Evolutionary conservation across 257 asterid species (phyloP).

Genomic region (Solanum chmielewskii): DNA sequence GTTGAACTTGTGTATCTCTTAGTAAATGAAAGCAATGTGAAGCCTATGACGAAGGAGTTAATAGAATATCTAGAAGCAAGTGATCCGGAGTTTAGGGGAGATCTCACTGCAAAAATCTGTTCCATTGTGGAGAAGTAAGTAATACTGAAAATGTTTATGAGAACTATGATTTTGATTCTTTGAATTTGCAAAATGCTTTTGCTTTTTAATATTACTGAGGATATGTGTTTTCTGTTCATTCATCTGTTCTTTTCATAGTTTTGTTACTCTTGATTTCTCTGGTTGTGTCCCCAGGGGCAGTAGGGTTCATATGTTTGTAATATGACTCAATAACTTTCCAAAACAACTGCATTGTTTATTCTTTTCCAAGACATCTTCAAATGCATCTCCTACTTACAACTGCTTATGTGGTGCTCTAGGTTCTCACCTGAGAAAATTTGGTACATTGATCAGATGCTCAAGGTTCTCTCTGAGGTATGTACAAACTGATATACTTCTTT

Average conservation of each 20-base stretch:
- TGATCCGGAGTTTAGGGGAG: slow-evolving; percentile 88
- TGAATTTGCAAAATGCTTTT: background rate
- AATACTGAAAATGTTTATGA: background rate
- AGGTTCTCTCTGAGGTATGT: slow-evolving; percentile 84
- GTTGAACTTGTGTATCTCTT: slow-evolving; percentile 91
- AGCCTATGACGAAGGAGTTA: slow-evolving; percentile 80
- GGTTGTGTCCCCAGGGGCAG: background rate
- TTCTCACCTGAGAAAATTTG: slow-evolving; percentile 84
- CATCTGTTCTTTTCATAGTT: background rate
- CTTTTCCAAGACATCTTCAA: slow-evolving; percentile 7
- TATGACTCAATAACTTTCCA: background rate
- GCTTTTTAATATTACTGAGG: background rate
- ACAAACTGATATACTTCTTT: slow-evolving; percentile 3
- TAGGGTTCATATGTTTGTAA: background rate
- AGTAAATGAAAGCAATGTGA: slow-evolving; percentile 80
- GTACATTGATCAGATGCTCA: slow-evolving; percentile 96
- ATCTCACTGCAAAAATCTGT: slow-evolving; percentile 88
- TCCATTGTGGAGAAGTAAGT: slow-evolving; percentile 96
- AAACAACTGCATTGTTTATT: background rate
- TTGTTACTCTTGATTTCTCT: background rate
- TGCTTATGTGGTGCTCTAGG: slow-evolving; percentile 48
- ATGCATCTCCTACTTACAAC: slow-evolving; percentile 14
- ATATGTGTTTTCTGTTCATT: background rate
- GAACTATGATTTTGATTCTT: background rate
- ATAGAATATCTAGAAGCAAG: slow-evolving; percentile 82